Evolutionary conservation across 805 yeast genomes (phyloP).

Genomic region (Kazachstania bromeliacearum): DNA sequence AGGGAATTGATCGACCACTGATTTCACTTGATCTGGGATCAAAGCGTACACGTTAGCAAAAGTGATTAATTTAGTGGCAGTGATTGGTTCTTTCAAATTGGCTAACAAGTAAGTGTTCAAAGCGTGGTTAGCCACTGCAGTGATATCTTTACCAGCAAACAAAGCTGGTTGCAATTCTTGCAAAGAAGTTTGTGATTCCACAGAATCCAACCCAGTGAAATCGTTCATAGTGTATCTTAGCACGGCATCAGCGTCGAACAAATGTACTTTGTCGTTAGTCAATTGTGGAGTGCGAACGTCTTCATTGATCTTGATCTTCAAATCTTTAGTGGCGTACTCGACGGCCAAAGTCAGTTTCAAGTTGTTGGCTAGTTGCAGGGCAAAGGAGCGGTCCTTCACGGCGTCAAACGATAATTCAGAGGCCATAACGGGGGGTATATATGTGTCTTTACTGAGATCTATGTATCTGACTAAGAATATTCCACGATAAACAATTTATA

Average conservation of each 20-base stretch:
- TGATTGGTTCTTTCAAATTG: slow-evolving; percentile 24
- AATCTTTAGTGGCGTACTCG: slow-evolving; percentile 18
- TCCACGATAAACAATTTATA: too few relatives aligned
- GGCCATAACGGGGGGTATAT: background rate
- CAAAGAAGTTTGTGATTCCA: slow-evolving; percentile 23
- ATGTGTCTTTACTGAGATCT: too few relatives aligned
- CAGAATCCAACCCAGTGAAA: slow-evolving; percentile 31
- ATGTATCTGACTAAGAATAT: too few relatives aligned
- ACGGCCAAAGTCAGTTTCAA: slow-evolving; percentile 27
- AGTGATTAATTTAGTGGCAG: slow-evolving; percentile 47
- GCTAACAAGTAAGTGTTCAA: slow-evolving; percentile 5
- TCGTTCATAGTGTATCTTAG: slow-evolving; percentile 52
- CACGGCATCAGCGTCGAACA: slow-evolving; percentile 60
- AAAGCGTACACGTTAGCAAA: slow-evolving; percentile 51
- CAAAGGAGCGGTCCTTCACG: slow-evolving; percentile 15
- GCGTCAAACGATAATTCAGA: slow-evolving; percentile 23
- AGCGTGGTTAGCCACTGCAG: slow-evolving; percentile 25
- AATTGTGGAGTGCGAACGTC: slow-evolving; percentile 22
- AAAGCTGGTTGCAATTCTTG: slow-evolving; percentile 16
- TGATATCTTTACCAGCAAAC: slow-evolving; percentile 29
- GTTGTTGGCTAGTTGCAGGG: slow-evolving; percentile 23
- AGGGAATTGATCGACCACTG: slow-evolving; percentile 13
- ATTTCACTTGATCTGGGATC: slow-evolving; percentile 18
- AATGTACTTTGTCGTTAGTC: slow-evolving; percentile 19
- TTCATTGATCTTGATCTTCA: slow-evolving; percentile 14